Base-by-base conservation (phyloP, 371 early-diverging fungal genomes). In the Mucor circinelloides region DNA sequence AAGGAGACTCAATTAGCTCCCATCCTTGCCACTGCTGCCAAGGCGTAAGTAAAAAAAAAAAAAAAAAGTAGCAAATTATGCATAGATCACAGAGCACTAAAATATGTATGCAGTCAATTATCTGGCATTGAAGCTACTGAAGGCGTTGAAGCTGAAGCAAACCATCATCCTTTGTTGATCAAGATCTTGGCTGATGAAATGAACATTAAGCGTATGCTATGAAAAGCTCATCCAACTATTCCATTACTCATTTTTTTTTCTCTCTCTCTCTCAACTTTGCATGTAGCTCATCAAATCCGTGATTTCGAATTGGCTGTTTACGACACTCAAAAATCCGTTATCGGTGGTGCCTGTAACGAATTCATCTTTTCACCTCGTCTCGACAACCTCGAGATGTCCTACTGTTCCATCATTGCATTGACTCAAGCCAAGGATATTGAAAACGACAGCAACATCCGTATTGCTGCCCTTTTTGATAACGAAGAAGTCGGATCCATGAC, bases 401-500 rank as follows among this genome's bases (percentile, higher is more conserved):
- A 86, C 81, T 93, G 93, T 76, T 89, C 93, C 7, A 78, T 74
- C 30, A 70, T 86, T 78, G 88, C 90, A 13, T 69, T 92, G 62
- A 77, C 88, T 61, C 76, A 85, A 68, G 83, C 75, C 13, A 78
- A 79, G 19, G 70, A 79, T 34, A 61, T 93, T 40, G 85, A 75
- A n/a, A 74, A 81, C 27, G 95, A 97, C 38, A 72, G 90, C 59
- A 87, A 91, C 63, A 89, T 98, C 63, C 93, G 97, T 66, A 76
- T 99, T 64, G 87, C 95, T 21, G 88, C 93, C 13, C 85, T 97
- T 13, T 99, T 98, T 73, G 99, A 98, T 78, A 96, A 98, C 80
- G 99, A 99, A 82, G 99, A 99, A 72, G 89, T 98, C 52, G 99
- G 99, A n/a, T 96, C 96, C 36, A 77, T 76, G n/a, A 92, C 96